A percentile compares a stretch with the other conserved stretches of the same genome.
Conservation (phyloP, 1,284 basidiomycete species). For the Cutaneotrichosporon spelunceum region DNA sequence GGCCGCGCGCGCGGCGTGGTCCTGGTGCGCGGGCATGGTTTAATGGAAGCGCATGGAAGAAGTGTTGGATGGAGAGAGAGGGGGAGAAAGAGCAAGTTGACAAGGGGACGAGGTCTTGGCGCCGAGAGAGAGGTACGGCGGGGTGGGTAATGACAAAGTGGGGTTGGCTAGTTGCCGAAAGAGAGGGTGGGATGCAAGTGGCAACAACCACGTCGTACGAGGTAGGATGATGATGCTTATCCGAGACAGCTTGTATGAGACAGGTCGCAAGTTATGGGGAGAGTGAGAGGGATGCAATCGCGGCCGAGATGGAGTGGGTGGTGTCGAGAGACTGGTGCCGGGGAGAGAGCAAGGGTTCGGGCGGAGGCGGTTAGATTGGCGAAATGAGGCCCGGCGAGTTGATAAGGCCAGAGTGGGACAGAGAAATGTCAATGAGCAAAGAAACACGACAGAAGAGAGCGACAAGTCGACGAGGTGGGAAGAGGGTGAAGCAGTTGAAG, state of each 20-base stretch:
- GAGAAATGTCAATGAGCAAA: too few species aligned
- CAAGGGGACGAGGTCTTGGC: background rate
- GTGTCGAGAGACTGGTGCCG: background rate
- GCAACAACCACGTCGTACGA: background rate
- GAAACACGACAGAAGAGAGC: background rate
- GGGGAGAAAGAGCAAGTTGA: background rate
- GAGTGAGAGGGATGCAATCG: background rate
- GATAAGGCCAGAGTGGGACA: background rate
- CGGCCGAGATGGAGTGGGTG: background rate
- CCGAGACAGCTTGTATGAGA: background rate
- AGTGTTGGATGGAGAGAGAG: background rate
- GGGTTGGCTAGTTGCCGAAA: background rate
- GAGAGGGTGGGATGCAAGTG: background rate
- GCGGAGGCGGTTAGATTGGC: background rate
- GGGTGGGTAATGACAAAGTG: background rate
- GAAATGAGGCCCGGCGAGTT: background rate
- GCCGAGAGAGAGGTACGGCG: background rate
- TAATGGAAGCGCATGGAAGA: background rate
- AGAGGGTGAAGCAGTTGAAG: background rate
- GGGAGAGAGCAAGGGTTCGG: background rate
- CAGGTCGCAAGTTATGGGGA: background rate
- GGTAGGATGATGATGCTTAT: background rate
- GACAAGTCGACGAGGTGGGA: too few species aligned
- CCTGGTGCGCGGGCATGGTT: background rate
- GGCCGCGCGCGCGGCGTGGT: background rate